phyloP scores from a whole-genome alignment of 108 stramenopile species.

The Seminavis robusta region DNA sequence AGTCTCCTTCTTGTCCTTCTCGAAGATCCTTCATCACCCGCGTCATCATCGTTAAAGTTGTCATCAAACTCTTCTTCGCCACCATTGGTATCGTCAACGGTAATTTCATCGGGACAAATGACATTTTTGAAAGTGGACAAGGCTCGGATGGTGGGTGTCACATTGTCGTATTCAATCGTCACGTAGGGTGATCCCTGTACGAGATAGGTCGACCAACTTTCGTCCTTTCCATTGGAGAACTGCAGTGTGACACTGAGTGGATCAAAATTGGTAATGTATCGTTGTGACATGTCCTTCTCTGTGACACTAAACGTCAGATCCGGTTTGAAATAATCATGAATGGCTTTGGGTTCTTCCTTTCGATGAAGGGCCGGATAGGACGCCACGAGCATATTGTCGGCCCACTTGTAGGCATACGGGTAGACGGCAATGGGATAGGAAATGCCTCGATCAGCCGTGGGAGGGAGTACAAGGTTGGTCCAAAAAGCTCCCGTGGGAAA shows the following conservation, averaged over 20 bases:
- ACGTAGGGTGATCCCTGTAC: slow-evolving; percentile 84
- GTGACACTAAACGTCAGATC: slow-evolving; percentile 55
- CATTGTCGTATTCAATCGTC: slow-evolving; percentile 46
- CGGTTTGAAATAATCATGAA: slow-evolving; percentile 64
- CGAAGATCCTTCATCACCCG: background rate
- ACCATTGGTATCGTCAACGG: background rate
- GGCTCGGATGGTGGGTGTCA: slow-evolving; percentile 54
- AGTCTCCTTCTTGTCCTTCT: no score
- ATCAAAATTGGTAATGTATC: slow-evolving; percentile 66
- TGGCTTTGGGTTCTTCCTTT: slow-evolving; percentile 19
- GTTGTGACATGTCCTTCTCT: slow-evolving; percentile 32
- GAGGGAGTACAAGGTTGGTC: slow-evolving; percentile 75
- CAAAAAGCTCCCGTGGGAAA: slow-evolving; percentile 89
- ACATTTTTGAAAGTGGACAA: slow-evolving; percentile 64
- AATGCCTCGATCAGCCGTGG: slow-evolving; percentile 37
- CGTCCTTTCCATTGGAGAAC: slow-evolving; percentile 28
- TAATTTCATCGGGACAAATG: slow-evolving; percentile 48
- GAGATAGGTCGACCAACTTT: slow-evolving; percentile 68
- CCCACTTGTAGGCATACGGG: slow-evolving; percentile 83
- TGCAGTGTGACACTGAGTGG: slow-evolving; percentile 71
- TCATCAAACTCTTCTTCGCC: slow-evolving; percentile 1
- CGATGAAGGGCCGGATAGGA: slow-evolving; percentile 75
- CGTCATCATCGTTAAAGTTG: slow-evolving; percentile 24
- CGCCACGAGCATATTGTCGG: slow-evolving; percentile 46
- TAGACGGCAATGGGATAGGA: slow-evolving; percentile 81